phyloP scores from a whole-genome alignment of 75 land plant species.

The Pinus taeda region DNA sequence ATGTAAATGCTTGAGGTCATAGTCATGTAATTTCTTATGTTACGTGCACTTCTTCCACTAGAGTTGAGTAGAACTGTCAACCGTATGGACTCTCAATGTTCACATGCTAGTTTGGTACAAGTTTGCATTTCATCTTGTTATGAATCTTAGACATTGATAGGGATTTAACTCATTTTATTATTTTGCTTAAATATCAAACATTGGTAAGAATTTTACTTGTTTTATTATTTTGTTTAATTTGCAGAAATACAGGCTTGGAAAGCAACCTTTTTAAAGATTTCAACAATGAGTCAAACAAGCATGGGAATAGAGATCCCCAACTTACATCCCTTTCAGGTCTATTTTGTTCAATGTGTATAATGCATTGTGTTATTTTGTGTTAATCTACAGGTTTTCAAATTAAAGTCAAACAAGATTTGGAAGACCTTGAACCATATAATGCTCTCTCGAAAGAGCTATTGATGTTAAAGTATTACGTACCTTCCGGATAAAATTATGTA shows the following conservation, averaged over 20 bases:
- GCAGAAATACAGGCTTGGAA: constrained; percentile 72
- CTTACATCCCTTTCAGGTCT: background rate
- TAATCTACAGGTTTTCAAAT: no score
- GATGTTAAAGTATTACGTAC: no score
- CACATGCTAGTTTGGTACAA: background rate
- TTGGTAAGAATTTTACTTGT: background rate
- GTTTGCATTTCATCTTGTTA: background rate
- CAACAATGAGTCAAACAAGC: constrained; percentile 24
- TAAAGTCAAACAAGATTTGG: no score
- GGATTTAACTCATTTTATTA: no score
- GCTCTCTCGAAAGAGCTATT: no score
- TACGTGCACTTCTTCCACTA: background rate
- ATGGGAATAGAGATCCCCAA: constrained; percentile 18
- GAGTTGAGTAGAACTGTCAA: background rate
- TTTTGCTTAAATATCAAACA: background rate
- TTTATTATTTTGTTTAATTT: background rate
- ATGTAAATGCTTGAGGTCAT: no score
- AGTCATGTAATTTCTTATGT: no score
- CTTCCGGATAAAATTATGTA: background rate
- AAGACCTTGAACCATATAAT: no score
- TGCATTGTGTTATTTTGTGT: no score
- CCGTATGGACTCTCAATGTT: background rate
- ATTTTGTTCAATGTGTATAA: background rate
- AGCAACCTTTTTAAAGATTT: constrained; percentile 36
- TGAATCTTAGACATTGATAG: no score